Percentiles rank a stretch among this genome's conserved stretches.
phyloP scores from a whole-genome alignment of 805 yeast species.

The Starmerella vitae region DNA sequence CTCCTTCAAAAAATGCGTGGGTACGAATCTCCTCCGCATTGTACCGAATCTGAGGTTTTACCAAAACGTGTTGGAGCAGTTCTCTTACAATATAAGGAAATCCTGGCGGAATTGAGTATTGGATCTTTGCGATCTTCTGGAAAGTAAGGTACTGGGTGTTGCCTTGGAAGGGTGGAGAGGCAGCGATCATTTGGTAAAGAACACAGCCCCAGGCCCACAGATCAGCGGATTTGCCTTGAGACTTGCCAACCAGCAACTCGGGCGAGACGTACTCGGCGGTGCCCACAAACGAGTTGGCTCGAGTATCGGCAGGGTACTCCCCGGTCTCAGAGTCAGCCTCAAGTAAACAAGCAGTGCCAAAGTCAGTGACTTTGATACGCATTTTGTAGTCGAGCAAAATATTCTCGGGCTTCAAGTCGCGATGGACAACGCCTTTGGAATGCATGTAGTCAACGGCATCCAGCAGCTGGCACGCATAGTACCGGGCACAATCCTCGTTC shows the following conservation, averaged over 20 bases:
- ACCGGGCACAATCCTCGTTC: conserved; percentile 59
- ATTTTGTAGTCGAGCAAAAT: conserved; percentile 72
- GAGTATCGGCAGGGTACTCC: conserved; percentile 28
- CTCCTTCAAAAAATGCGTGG: conserved; percentile 57
- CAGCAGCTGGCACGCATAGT: conserved; percentile 74
- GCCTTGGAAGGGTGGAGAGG: conserved; percentile 83
- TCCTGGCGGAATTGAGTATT: conserved; percentile 58
- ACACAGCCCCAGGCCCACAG: conserved; percentile 94
- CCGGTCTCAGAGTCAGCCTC: conserved; percentile 26
- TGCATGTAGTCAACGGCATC: conserved; percentile 88
- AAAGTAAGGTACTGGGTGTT: conserved; percentile 72
- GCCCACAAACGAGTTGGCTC: conserved; percentile 69
- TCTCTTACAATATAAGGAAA: conserved; percentile 52
- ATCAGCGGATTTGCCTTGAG: conserved; percentile 73
- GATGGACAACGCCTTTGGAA: conserved; percentile 74
- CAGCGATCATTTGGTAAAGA: conserved; percentile 66
- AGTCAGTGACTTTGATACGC: conserved; percentile 85
- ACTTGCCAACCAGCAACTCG: conserved; percentile 63
- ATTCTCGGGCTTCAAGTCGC: conserved; percentile 93
- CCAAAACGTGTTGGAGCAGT: conserved; percentile 51
- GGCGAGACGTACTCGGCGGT: conserved; percentile 97
- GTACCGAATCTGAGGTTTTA: conserved; percentile 54
- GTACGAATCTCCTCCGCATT: conserved; percentile 42
- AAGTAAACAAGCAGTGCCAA: conserved; percentile 88
- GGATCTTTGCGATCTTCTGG: conserved; percentile 69